Evolutionary conservation across 352 stramenopile genomes (phyloP), one percentile per base, ranked within the genome.

Genomic region (Pythium coloratum): DNA sequence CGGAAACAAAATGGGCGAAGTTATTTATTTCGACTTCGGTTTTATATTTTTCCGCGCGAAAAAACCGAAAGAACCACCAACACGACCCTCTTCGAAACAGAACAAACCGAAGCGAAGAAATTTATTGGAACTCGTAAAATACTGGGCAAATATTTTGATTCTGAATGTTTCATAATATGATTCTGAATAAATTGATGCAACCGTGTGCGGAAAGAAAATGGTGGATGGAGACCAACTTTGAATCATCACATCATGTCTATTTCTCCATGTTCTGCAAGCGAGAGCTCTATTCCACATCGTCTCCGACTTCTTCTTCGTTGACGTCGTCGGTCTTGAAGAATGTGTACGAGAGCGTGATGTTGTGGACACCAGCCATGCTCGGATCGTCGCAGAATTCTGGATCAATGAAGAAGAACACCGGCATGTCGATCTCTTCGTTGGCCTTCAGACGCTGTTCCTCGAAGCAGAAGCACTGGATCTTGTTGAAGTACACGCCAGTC

Each of bases 391-490:
- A 89, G 71, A 99, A 98, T 57, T 99, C 96, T 7, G 97, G 97
- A 82, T 99, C 97, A 70, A 99, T 98, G 79, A 99, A 99, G 84
- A 99, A 99, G 72, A 99, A 99, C 24, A 99, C 96, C 32, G 97
- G 97, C 97, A 99, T 99, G 79, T 98, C 97, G 62, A 99, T 98
- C 75, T 99, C 98, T 73, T 99, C 98, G 28, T 97, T 89, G 6
- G 95, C 86, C 59, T 98, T 91, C 6, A 99, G 80, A 18, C 97
- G 86, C 77, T 99, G 98, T 80, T 99, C 97, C 76, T 99, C 98
- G 72, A 99, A 99, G 77, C 98, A 99, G 79, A 99, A 99, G 77
- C 98, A 99, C 82, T 99, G 97, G 73, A 99, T 99, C 80, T 99
- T 99, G 86, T 99, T 99, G 77, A 99, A 99, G 78, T 99, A 99